Percentiles rank a stretch among this genome's conserved stretches.
Conservation (phyloP, 2,329 filamentous ascomycete species). For the Clarireedia sp. region DNA sequence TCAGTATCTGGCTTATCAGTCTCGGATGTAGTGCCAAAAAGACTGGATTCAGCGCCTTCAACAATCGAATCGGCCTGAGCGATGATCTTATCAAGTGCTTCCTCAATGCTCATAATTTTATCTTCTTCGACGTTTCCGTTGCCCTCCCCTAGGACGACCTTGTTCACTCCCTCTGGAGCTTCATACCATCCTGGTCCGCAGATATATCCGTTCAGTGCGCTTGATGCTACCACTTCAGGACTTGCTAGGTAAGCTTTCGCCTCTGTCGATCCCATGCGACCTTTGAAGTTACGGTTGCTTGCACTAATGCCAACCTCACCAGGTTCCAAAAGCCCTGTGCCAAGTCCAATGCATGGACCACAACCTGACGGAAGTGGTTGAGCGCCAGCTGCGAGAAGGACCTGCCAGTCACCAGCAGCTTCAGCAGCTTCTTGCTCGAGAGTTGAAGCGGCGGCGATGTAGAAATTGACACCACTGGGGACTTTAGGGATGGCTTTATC, state of each 20-base stretch:
- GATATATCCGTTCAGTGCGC: constrained; percentile 66
- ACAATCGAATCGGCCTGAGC: constrained; percentile 51
- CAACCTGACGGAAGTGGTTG: constrained; percentile 64
- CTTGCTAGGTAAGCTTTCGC: constrained; percentile 81
- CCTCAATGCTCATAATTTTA: constrained; percentile 57
- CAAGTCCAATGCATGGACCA: constrained; percentile 80
- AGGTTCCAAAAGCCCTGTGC: constrained; percentile 65
- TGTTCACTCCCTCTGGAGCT: constrained; percentile 57
- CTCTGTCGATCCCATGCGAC: constrained; percentile 74
- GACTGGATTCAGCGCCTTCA: constrained; percentile 29
- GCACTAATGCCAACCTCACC: constrained; percentile 84
- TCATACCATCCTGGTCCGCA: constrained; percentile 73
- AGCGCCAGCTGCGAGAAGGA: constrained; percentile 72
- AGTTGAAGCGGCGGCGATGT: constrained; percentile 79
- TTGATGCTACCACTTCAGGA: constrained; percentile 87
- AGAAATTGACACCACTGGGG: constrained; percentile 70
- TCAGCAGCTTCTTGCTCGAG: constrained; percentile 72
- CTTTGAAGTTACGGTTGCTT: constrained; percentile 84
- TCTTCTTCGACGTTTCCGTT: constrained; percentile 57
- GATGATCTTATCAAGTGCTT: constrained; percentile 65
- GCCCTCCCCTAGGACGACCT: constrained; percentile 64
- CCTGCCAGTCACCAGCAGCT: constrained; percentile 77
- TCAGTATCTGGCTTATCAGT: constrained; percentile 40
- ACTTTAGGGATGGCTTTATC: constrained; percentile 58
- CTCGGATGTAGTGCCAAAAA: constrained; percentile 24